Conservation (phyloP, 306 rosid genomes). For the Phaseolus lunatus region DNA sequence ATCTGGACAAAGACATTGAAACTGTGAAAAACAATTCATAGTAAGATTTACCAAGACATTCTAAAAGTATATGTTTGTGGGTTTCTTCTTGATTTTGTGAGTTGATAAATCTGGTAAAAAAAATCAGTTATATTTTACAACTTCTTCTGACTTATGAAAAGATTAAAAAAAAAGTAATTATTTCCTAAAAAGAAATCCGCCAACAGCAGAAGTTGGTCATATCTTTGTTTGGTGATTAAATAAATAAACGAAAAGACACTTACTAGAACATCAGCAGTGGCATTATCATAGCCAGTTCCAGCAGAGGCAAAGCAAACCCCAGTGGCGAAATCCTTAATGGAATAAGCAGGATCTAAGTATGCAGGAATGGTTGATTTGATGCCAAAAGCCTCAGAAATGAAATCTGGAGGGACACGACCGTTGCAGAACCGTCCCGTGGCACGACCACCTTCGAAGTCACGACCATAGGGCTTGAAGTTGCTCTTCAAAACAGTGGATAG, state of each 20-base stretch:
- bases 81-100: background rate
- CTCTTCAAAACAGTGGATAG: constrained; percentile 76
- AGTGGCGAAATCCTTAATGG: constrained; percentile 70
- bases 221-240: background rate
- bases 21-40: too few relatives aligned
- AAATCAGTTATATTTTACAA: background rate
- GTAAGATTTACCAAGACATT: too few relatives aligned
- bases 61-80: too few relatives aligned
- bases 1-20: too few relatives aligned
- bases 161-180: too few relatives aligned
- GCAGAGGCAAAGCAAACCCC: constrained; percentile 97
- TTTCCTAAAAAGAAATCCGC: too few relatives aligned
- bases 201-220: too few relatives aligned
- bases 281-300: constrained; percentile 65
- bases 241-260: background rate
- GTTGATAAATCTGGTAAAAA: background rate
- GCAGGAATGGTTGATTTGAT: constrained; percentile 68
- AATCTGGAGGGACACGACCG: constrained; percentile 81
- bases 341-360: constrained; percentile 78
- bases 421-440: constrained; percentile 85
- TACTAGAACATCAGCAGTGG: constrained; percentile 79
- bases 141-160: background rate
- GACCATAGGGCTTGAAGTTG: constrained; percentile 84
- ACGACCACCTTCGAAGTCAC: constrained; percentile 72
- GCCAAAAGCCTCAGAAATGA: constrained; percentile 72